Conservation (phyloP, 2,329 filamentous ascomycete species). For the Didymella arachidicola region DNA sequence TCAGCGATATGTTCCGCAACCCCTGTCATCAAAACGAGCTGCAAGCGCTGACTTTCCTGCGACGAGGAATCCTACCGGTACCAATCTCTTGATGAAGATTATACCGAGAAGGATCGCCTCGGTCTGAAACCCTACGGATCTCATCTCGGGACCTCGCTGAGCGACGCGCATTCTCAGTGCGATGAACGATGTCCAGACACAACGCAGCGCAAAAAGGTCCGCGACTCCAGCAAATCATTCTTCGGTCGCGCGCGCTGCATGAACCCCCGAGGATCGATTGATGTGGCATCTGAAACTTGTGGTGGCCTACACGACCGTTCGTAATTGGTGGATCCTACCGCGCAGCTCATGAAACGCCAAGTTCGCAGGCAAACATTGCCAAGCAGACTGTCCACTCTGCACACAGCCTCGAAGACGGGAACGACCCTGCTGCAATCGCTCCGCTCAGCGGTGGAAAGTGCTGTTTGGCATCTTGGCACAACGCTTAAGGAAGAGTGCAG, state of each 20-base stretch:
- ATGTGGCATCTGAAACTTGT: neutral
- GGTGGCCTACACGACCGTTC: neutral
- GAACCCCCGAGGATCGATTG: neutral
- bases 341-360: constrained; percentile 15
- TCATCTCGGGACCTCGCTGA: neutral
- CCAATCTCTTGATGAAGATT: neutral
- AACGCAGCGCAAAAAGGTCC: neutral
- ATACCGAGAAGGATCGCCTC: neutral
- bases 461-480: constrained; percentile 9
- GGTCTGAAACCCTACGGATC: neutral
- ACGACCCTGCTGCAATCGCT: constrained; percentile 1
- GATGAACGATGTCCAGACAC: neutral
- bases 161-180: neutral
- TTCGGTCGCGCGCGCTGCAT: neutral
- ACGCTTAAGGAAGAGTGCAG: constrained; percentile 8
- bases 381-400: constrained; percentile 38
- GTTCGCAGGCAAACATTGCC: constrained; percentile 10
- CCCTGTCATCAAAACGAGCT: neutral
- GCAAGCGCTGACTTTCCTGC: neutral
- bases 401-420: constrained; percentile 7
- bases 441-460: constrained; percentile 9
- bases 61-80: neutral
- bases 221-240: neutral
- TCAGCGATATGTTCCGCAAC: neutral
- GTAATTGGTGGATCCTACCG: neutral